A percentile compares a stretch with the other conserved stretches of the same genome.
Evolutionary conservation across 371 early-diverging fungal species (phyloP).

Genomic region (Amoeboaphelidium protococcarum): DNA sequence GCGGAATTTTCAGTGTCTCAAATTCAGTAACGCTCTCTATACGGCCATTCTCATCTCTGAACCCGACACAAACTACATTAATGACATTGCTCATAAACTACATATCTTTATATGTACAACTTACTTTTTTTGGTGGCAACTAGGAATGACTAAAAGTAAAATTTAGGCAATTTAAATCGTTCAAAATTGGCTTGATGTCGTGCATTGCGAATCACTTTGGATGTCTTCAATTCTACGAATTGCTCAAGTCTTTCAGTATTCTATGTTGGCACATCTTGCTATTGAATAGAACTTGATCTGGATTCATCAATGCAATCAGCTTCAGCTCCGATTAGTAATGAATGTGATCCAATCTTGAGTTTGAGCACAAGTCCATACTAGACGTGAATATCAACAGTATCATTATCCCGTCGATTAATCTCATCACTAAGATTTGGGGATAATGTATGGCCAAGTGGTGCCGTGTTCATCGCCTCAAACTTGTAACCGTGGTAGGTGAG

Average conservation of each 20-base stretch:
- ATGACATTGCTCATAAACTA: no score
- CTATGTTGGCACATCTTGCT: no score
- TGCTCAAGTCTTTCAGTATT: no score
- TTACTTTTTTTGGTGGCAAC: conserved; percentile 51
- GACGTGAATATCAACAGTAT: conserved; percentile 6
- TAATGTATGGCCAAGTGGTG: conserved; percentile 2
- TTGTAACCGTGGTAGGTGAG: conserved; percentile 16
- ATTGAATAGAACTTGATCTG: conserved; percentile 7
- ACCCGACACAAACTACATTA: no score
- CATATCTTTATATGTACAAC: no score
- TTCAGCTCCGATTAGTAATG: conserved; percentile 64
- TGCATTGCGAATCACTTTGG: conserved; percentile 24
- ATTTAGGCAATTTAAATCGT: conserved; percentile 48
- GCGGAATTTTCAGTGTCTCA: conserved; percentile 52
- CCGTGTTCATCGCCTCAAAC: conserved; percentile 13
- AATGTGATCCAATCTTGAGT: conserved; percentile 35
- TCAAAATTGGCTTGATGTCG: conserved; percentile 29
- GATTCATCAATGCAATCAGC: conserved; percentile 40
- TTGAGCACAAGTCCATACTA: conserved; percentile 1
- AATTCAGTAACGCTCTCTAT: conserved; percentile 23
- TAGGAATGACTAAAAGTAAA: conserved; percentile 77
- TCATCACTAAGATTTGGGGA: neutral
- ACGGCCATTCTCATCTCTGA: conserved; percentile 39
- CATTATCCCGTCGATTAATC: neutral
- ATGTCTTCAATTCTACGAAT: conserved; percentile 75